Conservation (phyloP, 352 stramenopile species). For the Globisporangium carolinianum region DNA sequence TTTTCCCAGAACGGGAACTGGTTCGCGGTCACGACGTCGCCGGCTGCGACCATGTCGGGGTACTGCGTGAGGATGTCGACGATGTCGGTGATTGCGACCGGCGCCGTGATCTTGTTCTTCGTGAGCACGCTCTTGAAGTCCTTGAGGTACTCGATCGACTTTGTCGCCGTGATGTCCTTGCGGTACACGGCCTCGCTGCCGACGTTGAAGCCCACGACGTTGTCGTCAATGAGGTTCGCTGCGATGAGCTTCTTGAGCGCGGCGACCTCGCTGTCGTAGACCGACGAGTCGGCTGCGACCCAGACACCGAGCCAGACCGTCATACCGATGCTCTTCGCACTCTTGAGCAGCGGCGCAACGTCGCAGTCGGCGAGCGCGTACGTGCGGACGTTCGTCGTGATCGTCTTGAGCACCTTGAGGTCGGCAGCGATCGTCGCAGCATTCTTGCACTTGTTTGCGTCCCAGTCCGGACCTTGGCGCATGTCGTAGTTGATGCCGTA, state of each 20-base stretch:
- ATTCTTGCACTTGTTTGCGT: conserved; percentile 69
- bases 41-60: conserved; percentile 63
- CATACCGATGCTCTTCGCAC: conserved; percentile 56
- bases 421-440: conserved; percentile 54
- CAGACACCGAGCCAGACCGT: conserved; percentile 82
- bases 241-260: conserved; percentile 55
- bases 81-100: conserved; percentile 78
- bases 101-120: conserved; percentile 44
- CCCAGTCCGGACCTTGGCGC: conserved; percentile 73
- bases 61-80: conserved; percentile 71
- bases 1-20: conserved; percentile 85
- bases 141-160: conserved; percentile 66
- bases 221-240: conserved; percentile 59
- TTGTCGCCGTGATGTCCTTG: conserved; percentile 55
- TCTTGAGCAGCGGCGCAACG: conserved; percentile 54
- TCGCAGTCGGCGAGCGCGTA: conserved; percentile 79
- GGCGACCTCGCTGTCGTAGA: conserved; percentile 63
- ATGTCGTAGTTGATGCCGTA: conserved; percentile 84
- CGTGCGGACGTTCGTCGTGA: conserved; percentile 74
- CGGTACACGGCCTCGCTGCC: conserved; percentile 79
- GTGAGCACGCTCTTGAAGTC: conserved; percentile 69
- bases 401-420: conserved; percentile 53
- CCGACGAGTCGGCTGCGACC: conserved; percentile 54
- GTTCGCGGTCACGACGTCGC: conserved; percentile 80
- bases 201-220: conserved; percentile 82